These are phyloP conservation scores for Quercus berberidifolia DNA, from an alignment of 306 rosid genomes.

Conservation along the genomic window DNA sequence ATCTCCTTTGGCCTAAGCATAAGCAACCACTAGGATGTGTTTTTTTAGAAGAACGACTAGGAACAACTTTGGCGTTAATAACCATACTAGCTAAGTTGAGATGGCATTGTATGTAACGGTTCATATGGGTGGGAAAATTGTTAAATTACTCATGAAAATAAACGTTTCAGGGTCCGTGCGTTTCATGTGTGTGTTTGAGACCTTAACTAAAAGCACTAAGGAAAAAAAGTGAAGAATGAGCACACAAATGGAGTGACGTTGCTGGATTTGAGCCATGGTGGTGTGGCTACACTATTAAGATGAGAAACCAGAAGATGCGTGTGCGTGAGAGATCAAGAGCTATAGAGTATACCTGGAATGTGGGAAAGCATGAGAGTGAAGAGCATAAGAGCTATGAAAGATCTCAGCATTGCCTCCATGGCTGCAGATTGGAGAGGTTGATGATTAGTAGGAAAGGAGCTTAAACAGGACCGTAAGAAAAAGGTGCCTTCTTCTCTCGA, in stretches of 20 bases:
- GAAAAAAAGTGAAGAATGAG: background rate
- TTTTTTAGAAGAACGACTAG: no score
- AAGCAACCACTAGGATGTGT: no score
- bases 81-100: no score
- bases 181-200: background rate
- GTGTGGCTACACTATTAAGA: background rate
- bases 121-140: background rate
- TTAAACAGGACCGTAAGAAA: background rate
- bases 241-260: background rate
- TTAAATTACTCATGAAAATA: background rate
- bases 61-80: no score
- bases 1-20: no score
- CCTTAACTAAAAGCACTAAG: background rate
- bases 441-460: background rate
- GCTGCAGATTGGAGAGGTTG: background rate
- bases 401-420: constrained; percentile 33
- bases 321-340: background rate
- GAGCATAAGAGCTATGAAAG: constrained; percentile 33
- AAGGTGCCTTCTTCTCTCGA: background rate
- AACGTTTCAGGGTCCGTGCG: background rate
- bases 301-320: background rate
- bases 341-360: constrained; percentile 30
- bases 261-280: background rate
- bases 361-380: constrained; percentile 22
- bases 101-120: background rate